phyloP scores from a whole-genome alignment of 2,329 filamentous ascomycete genomes.

The Xylaria sp. region DNA sequence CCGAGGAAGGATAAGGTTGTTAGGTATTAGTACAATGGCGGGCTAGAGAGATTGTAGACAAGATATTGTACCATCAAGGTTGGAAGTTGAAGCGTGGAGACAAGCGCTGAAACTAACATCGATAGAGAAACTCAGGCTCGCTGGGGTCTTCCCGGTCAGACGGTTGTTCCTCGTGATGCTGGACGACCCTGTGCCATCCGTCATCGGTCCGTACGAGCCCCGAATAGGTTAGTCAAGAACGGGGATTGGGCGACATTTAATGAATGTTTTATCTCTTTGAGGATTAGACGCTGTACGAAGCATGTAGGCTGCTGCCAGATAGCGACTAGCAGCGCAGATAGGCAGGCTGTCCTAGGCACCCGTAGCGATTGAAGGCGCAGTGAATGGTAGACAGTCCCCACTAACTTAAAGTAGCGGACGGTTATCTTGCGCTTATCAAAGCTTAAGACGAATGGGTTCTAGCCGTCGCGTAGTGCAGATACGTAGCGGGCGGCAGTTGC shows the following conservation, averaged over 20 bases:
- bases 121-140: conserved; percentile 2
- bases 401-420: not conserved
- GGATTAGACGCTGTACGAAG: not conserved
- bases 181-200: conserved; percentile 29
- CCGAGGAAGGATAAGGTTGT: not conserved
- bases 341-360: too few relatives aligned
- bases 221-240: conserved; percentile 10
- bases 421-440: not conserved
- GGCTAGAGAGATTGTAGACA: not conserved
- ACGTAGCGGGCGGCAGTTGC: not conserved
- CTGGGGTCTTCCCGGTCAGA: conserved; percentile 25
- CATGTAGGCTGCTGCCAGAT: not conserved
- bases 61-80: conserved; percentile 2
- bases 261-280: not conserved
- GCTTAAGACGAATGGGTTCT: not conserved
- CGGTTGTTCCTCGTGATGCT: conserved; percentile 30
- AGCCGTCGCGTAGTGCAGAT: not conserved
- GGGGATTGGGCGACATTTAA: not conserved
- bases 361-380: not conserved
- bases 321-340: not conserved
- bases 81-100: conserved; percentile 6
- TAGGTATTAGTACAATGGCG: not conserved
- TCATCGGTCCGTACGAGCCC: conserved; percentile 29
- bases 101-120: not conserved
- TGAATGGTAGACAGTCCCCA: not conserved